These are phyloP conservation scores for Sequoiadendron giganteum DNA, from an alignment of 75 land plant genomes.

Conservation along the genomic window DNA sequence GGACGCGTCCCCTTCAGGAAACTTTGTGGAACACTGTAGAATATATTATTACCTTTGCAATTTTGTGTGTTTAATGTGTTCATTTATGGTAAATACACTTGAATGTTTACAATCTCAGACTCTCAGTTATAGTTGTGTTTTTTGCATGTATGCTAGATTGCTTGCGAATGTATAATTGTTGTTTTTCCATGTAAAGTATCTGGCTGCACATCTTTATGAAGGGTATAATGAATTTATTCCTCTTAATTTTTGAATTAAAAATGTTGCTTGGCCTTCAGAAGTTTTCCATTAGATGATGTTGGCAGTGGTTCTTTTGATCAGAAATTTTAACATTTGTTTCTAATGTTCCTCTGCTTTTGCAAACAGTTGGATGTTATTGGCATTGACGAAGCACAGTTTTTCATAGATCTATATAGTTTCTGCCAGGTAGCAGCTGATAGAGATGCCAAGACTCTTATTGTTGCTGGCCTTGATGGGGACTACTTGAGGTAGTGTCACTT, in stretches of 20 bases:
- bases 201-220: neutral
- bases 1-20: no score
- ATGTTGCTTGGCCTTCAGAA: neutral
- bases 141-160: neutral
- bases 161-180: neutral
- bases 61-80: neutral
- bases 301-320: slow-evolving; percentile 2
- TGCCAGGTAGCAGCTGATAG: slow-evolving; percentile 86
- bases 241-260: neutral
- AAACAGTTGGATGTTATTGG: slow-evolving; percentile 89
- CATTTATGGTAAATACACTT: neutral
- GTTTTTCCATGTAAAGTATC: neutral
- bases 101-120: neutral
- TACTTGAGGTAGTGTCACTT: slow-evolving; percentile 60
- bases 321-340: neutral
- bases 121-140: neutral
- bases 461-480: slow-evolving; percentile 97
- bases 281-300: neutral
- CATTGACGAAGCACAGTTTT: slow-evolving; percentile 97
- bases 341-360: slow-evolving; percentile 8
- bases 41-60: neutral
- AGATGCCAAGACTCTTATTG: slow-evolving; percentile 85
- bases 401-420: slow-evolving; percentile 83
- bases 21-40: no score
- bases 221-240: neutral